Conservation (phyloP, 306 rosid genomes). For the Malus orientalis region DNA sequence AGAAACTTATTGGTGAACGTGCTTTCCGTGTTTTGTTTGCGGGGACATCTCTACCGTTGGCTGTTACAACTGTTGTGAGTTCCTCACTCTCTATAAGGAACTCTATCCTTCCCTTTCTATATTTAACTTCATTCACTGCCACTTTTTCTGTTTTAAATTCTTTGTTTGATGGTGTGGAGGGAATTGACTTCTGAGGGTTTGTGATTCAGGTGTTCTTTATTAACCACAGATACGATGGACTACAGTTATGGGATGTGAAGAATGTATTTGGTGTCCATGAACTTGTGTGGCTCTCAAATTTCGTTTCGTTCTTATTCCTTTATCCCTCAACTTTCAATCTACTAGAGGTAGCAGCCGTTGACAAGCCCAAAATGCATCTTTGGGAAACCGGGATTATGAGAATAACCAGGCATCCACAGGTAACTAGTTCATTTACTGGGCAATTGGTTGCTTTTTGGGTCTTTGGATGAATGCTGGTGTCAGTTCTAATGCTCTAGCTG, state of each 20-base stretch:
- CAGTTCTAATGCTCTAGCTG: background rate
- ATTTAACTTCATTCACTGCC: background rate
- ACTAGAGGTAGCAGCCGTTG: constrained; percentile 93
- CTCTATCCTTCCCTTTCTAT: background rate
- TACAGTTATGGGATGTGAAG: constrained; percentile 90
- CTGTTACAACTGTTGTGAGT: constrained; percentile 82
- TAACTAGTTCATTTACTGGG: constrained; percentile 14
- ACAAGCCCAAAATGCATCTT: constrained; percentile 95
- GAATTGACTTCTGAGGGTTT: constrained; percentile 14
- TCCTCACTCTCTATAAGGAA: background rate
- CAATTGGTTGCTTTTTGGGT: background rate
- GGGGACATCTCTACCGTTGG: constrained; percentile 80
- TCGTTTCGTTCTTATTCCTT: constrained; percentile 75
- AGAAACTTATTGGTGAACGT: constrained; percentile 85
- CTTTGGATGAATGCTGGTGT: constrained; percentile 7
- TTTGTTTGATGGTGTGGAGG: background rate
- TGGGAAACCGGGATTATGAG: constrained; percentile 97
- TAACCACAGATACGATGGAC: constrained; percentile 87
- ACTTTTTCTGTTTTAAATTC: background rate
- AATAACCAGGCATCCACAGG: constrained; percentile 98
- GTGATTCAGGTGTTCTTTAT: constrained; percentile 81
- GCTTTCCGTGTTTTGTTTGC: constrained; percentile 94
- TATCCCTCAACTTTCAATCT: constrained; percentile 96
- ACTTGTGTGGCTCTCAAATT: constrained; percentile 72
- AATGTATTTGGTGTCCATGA: constrained; percentile 59